phyloP scores from a whole-genome alignment of 1,139 yeast genomes.

The Lodderomyces parapsilosis region DNA sequence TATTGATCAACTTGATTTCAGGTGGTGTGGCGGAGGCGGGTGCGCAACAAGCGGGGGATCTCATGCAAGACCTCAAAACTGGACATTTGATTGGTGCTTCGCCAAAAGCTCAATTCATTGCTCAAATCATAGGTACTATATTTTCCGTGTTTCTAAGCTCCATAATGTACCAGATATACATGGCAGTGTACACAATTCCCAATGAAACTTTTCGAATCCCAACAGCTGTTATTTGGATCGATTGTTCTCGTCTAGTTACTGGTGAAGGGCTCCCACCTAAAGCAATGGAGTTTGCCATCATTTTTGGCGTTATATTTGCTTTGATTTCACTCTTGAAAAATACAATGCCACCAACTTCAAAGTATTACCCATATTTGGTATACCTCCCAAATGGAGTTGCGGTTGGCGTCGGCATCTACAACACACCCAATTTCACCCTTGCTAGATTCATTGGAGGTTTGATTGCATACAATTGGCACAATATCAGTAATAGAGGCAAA shows the following conservation, averaged over 20 bases:
- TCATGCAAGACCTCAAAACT: conserved; percentile 95
- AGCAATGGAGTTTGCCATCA: conserved; percentile 63
- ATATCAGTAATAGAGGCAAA: conserved; percentile 24
- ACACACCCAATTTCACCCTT: conserved; percentile 87
- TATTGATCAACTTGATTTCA: conserved; percentile 82
- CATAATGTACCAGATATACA: conserved; percentile 79
- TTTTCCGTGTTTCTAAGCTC: conserved; percentile 82
- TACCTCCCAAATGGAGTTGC: conserved; percentile 94
- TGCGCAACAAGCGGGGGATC: conserved; percentile 97
- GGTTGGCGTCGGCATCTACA: conserved; percentile 94
- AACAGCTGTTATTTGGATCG: conserved; percentile 95
- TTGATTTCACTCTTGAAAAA: conserved; percentile 66
- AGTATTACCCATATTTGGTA: conserved; percentile 41
- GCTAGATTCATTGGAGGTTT: conserved; percentile 92
- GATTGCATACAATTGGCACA: conserved; percentile 62
- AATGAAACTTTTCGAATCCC: conserved; percentile 81
- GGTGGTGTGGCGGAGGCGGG: conserved; percentile 99
- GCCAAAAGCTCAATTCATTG: conserved; percentile 86
- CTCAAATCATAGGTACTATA: conserved; percentile 82
- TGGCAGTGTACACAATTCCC: conserved; percentile 80
- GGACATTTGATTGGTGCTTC: conserved; percentile 92
- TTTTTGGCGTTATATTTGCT: conserved; percentile 70
- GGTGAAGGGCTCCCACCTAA: conserved; percentile 88
- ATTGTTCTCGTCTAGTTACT: conserved; percentile 88
- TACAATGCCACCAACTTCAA: conserved; percentile 38